Evolutionary conservation across 257 asterid species (phyloP).

Genomic region (Solanum sejunctum): DNA sequence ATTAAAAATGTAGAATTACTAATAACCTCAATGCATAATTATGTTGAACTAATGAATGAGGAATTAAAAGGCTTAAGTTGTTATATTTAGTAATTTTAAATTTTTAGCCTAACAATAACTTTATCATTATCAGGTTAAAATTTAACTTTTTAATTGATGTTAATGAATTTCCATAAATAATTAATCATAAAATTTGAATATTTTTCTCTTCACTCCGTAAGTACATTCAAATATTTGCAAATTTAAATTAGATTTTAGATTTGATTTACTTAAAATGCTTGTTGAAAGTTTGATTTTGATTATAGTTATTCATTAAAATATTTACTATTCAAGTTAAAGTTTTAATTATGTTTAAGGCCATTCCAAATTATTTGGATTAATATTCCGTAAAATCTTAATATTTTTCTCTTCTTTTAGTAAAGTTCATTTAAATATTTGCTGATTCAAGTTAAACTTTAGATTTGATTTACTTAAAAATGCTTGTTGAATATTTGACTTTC

Average conservation of each 20-base stretch:
- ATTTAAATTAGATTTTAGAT: neutral
- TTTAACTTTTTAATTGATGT: neutral
- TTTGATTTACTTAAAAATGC: neutral
- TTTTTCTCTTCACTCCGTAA: neutral
- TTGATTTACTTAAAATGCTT: neutral
- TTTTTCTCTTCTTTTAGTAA: neutral
- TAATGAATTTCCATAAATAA: neutral
- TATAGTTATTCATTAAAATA: neutral
- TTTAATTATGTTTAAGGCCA: neutral
- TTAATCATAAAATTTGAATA: neutral
- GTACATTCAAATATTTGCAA: neutral
- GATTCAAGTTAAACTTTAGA: neutral
- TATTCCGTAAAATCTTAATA: neutral
- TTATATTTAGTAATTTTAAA: neutral
- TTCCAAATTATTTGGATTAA: neutral
- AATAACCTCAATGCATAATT: no score
- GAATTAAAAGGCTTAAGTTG: neutral
- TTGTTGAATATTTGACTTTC: neutral
- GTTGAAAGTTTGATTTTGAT: neutral
- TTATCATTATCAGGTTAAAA: neutral
- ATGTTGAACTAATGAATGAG: neutral
- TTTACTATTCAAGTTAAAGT: neutral
- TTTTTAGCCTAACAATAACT: neutral
- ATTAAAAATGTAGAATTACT: no score
- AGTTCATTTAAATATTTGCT: neutral